A percentile compares a stretch with the other conserved stretches of the same genome.
These are phyloP conservation scores for Chlamydomonas sp. DNA, from an alignment of 139 green algal species.

Conservation along the genomic window DNA sequence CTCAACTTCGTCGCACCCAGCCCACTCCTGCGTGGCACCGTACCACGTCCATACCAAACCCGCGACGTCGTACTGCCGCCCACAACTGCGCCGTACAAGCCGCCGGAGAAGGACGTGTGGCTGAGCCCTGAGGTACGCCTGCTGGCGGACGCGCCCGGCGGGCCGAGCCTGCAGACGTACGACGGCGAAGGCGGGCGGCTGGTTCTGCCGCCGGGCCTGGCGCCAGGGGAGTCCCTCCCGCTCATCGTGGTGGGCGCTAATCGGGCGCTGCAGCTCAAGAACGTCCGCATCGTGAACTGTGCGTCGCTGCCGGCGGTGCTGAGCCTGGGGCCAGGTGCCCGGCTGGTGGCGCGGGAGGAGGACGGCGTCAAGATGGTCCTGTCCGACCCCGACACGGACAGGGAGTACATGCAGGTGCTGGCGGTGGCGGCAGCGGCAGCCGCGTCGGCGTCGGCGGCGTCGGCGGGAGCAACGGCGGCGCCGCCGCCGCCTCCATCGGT, in stretches of 20 bases:
- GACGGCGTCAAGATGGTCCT: slow-evolving; percentile 56
- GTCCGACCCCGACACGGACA: slow-evolving; percentile 5
- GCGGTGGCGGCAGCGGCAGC: not conserved
- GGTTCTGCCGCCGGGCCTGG: slow-evolving; percentile 68
- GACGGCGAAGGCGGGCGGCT: slow-evolving; percentile 76
- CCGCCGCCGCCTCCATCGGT: not conserved
- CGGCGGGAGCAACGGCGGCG: not conserved
- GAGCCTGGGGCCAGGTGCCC: slow-evolving; percentile 70
- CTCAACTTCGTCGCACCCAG: slow-evolving; percentile 80
- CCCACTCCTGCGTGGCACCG: slow-evolving; percentile 44
- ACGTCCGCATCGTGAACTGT: slow-evolving; percentile 81
- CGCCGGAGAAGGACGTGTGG: slow-evolving; percentile 68
- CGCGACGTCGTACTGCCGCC: slow-evolving; percentile 26
- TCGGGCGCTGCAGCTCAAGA: slow-evolving; percentile 80
- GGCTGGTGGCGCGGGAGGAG: slow-evolving; percentile 49
- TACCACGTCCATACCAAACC: slow-evolving; percentile 10
- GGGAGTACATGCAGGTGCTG: slow-evolving; percentile 1
- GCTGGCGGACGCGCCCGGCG: slow-evolving; percentile 79
- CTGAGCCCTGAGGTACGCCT: slow-evolving; percentile 86
- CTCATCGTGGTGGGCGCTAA: slow-evolving; percentile 86
- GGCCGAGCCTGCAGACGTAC: slow-evolving; percentile 66
- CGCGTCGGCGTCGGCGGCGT: not conserved
- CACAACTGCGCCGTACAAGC: not conserved
- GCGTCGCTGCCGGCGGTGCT: slow-evolving; percentile 73
- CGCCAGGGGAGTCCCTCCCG: slow-evolving; percentile 72